A percentile compares a stretch with the other conserved stretches of the same genome.
phyloP scores from a whole-genome alignment of 495 filamentous ascomycete species.

The Xeromyces bisporus region DNA sequence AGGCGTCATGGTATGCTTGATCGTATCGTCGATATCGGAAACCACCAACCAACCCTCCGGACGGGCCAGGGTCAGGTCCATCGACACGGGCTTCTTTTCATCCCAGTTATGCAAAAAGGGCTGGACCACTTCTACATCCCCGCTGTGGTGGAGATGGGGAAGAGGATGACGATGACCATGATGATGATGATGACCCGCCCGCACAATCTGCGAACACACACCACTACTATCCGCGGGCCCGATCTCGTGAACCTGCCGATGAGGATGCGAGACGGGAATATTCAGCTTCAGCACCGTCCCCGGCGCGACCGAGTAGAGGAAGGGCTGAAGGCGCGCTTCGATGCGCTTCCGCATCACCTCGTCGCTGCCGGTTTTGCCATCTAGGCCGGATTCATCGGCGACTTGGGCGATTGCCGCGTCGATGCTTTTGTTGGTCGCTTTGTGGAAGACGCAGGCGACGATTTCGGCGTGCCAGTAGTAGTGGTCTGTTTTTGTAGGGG shows the following conservation, averaged over 20 bases:
- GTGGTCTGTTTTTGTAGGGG: no score
- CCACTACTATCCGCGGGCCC: conserved; percentile 56
- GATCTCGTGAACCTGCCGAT: conserved; percentile 32
- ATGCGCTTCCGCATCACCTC: conserved; percentile 47
- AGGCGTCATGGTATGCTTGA: conserved; percentile 75
- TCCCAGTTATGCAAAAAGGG: conserved; percentile 23
- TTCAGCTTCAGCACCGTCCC: conserved; percentile 44
- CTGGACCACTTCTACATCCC: conserved; percentile 16
- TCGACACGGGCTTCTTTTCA: conserved; percentile 27
- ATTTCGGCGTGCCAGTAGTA: conserved; percentile 60
- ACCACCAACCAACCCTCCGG: conserved; percentile 77
- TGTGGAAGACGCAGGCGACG: conserved; percentile 62
- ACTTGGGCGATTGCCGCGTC: conserved; percentile 53
- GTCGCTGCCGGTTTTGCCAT: conserved; percentile 36
- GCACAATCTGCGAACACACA: conserved; percentile 43
- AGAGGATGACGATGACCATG: no score
- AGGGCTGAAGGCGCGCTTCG: conserved; percentile 51
- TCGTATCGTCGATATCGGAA: conserved; percentile 90
- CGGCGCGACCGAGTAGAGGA: conserved; percentile 58
- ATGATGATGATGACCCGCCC: conserved; percentile 15
- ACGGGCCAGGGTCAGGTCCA: conserved; percentile 55
- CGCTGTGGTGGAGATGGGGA: no score
- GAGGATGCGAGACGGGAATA: conserved; percentile 27
- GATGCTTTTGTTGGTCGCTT: conserved; percentile 44
- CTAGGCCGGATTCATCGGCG: conserved; percentile 52